These are phyloP conservation scores for Fagopyrum esculentum DNA, from an alignment of 148 eudicot species.

Conservation along the genomic window DNA sequence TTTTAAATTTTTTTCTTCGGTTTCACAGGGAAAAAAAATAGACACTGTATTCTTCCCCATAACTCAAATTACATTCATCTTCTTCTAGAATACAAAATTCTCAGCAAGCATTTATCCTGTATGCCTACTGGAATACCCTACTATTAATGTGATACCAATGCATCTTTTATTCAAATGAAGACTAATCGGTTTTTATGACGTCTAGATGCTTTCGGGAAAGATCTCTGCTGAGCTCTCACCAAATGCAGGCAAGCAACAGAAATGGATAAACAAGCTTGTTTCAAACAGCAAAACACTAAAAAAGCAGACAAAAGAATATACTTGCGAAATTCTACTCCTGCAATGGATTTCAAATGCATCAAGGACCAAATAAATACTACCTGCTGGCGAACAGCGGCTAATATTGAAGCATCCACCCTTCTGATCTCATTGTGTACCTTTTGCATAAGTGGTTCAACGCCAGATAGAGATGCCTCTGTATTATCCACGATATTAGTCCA, in stretches of 20 bases:
- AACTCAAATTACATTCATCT: background rate
- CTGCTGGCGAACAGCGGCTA: conserved; percentile 96
- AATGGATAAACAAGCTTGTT: background rate
- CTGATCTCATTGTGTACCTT: conserved; percentile 86
- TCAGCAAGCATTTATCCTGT: background rate
- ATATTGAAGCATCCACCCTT: conserved; percentile 85
- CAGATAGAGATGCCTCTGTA: conserved; percentile 92
- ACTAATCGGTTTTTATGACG: background rate
- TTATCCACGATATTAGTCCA: conserved; percentile 16
- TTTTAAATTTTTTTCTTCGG: background rate
- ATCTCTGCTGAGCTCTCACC: background rate
- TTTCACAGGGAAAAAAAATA: background rate
- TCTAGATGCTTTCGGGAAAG: background rate
- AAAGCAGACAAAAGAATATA: background rate
- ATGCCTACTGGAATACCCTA: background rate
- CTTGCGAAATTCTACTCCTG: background rate
- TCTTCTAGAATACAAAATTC: background rate
- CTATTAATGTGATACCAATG: background rate
- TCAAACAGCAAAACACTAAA: background rate
- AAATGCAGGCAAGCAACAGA: background rate
- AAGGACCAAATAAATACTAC: conserved; percentile 30
- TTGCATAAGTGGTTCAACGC: conserved; percentile 98
- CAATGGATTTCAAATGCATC: conserved; percentile 8
- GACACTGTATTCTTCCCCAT: background rate
- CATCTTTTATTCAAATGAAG: background rate